Conservation (phyloP, 208 protist species). For the Acanthamoeba divionensis region DNA sequence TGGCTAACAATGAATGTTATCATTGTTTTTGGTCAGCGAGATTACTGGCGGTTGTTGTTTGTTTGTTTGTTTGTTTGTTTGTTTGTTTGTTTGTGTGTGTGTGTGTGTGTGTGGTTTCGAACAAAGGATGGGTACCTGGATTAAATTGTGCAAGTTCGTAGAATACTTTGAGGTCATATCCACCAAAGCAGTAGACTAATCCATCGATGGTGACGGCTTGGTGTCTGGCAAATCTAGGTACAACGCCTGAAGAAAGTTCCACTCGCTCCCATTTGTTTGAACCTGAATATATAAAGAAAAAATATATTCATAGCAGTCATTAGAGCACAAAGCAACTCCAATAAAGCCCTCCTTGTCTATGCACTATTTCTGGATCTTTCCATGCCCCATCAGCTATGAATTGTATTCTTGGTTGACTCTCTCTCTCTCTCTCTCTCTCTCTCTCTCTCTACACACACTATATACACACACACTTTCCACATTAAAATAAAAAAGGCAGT, state of each 20-base stretch:
- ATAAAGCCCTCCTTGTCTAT: neutral
- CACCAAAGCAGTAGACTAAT: constrained; percentile 19
- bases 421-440: neutral
- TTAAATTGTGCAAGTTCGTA: constrained; percentile 26
- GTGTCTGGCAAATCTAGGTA: constrained; percentile 39
- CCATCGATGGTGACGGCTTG: neutral
- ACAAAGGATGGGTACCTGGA: neutral
- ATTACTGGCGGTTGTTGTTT: too few relatives aligned
- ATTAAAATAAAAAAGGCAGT: neutral
- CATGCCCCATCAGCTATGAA: neutral
- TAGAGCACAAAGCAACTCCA: neutral
- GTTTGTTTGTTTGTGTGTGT: neutral
- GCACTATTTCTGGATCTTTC: neutral
- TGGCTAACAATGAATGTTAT: neutral
- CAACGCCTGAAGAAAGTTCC: neutral
- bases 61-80: too few relatives aligned
- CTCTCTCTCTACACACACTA: neutral
- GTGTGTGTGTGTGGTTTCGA: neutral
- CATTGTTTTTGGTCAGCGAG: too few relatives aligned
- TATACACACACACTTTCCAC: neutral
- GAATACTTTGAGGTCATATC: constrained; percentile 9
- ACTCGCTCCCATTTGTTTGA: neutral
- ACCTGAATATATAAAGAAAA: too few relatives aligned
- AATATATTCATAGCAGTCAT: too few relatives aligned
- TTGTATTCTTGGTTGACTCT: neutral